phyloP scores from a whole-genome alignment of 371 early-diverging fungal genomes.

The Rozella allomycis region DNA sequence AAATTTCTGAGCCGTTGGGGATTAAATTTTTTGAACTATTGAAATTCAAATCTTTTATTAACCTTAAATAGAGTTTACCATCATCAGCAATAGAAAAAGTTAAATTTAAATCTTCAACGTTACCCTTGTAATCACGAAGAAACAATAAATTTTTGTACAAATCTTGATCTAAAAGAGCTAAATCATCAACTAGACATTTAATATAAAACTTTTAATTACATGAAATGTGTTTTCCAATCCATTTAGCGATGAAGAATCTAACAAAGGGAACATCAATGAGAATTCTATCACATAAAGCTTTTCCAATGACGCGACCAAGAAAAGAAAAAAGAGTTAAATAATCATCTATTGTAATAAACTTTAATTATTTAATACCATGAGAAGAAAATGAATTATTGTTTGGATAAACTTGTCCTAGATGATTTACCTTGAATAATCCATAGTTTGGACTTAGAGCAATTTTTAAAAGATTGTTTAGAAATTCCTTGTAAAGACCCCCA shows the following conservation, averaged over 20 bases:
- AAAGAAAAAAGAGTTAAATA: constrained; percentile 55
- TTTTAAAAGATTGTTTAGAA: constrained; percentile 22
- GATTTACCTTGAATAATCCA: constrained; percentile 51
- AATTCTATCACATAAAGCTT: constrained; percentile 80
- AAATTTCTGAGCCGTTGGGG: constrained; percentile 41
- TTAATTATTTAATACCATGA: constrained; percentile 13
- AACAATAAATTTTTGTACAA: constrained; percentile 57
- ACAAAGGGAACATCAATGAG: constrained; percentile 80
- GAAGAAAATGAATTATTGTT: constrained; percentile 37
- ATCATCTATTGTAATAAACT: constrained; percentile 8
- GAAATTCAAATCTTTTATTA: too few relatives aligned
- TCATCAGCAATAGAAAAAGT: constrained; percentile 51
- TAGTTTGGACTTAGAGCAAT: constrained; percentile 62
- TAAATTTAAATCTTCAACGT: constrained; percentile 45
- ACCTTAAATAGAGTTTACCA: too few relatives aligned
- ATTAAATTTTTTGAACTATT: too few relatives aligned
- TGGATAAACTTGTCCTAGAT: constrained; percentile 55
- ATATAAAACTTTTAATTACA: constrained; percentile 9
- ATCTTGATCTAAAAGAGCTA: constrained; percentile 63
- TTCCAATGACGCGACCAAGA: constrained; percentile 73
- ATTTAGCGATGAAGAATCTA: constrained; percentile 67
- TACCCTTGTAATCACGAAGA: constrained; percentile 51
- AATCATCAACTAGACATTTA: constrained; percentile 47
- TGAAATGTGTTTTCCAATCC: constrained; percentile 48
- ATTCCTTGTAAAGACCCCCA: constrained; percentile 31